Conservation (phyloP, 2,329 filamentous ascomycete genomes). For the Fusarium sp. region DNA sequence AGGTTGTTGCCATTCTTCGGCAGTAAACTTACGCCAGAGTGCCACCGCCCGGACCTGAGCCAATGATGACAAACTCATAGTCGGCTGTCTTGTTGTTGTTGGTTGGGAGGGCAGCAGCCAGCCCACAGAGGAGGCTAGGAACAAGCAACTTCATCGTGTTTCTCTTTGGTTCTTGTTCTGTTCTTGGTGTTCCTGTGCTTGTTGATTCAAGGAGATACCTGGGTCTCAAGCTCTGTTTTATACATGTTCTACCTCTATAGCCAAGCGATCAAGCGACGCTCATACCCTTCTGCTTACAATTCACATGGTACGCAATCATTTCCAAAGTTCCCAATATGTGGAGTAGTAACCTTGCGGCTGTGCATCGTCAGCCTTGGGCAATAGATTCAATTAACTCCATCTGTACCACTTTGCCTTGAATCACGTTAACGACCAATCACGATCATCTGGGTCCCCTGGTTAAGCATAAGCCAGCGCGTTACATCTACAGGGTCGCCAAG, state of each 20-base stretch:
- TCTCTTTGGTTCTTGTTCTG: not conserved
- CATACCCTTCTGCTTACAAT: not conserved
- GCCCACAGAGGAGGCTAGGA: not conserved
- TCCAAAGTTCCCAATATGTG: not conserved
- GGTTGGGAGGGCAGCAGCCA: slow-evolving; percentile 12
- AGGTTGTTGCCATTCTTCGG: fast-evolving
- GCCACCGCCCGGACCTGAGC: slow-evolving; percentile 67
- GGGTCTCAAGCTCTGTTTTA: not conserved
- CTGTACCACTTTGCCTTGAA: not conserved
- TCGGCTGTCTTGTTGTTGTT: slow-evolving; percentile 6
- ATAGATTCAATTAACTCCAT: not conserved
- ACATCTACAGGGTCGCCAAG: not conserved
- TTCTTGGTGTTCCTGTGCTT: not conserved
- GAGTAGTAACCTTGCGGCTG: not conserved
- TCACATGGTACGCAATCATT: not conserved
- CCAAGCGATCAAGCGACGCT: not conserved
- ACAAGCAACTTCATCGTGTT: slow-evolving; percentile 5
- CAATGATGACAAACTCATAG: slow-evolving; percentile 71
- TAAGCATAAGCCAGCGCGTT: slow-evolving; percentile 10
- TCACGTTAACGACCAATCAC: not conserved
- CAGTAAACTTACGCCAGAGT: slow-evolving; percentile 56
- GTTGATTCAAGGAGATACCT: not conserved
- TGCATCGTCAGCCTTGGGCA: not conserved
- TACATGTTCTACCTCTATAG: not conserved
- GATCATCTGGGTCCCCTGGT: not conserved